Percentiles rank a stretch among this genome's conserved stretches.
These are phyloP conservation scores for Leersia perrieri DNA, from an alignment of 176 grass and related monocot genomes.

Conservation along the genomic window DNA sequence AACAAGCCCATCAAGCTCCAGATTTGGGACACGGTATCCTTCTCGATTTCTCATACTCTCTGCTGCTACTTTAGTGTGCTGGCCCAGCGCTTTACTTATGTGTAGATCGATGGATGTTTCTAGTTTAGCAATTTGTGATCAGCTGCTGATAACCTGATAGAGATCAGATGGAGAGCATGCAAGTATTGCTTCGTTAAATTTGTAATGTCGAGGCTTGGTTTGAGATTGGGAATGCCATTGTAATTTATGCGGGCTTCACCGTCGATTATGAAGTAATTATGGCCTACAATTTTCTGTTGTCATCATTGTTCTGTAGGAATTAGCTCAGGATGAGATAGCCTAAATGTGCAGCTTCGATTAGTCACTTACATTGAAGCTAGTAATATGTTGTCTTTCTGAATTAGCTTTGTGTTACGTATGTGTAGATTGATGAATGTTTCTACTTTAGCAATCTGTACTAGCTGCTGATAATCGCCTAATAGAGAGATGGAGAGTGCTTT, in stretches of 20 bases:
- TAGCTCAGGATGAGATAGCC: too few relatives aligned
- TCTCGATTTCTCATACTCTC: neutral
- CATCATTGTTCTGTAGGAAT: too few relatives aligned
- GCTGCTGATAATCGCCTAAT: neutral
- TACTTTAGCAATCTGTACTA: neutral
- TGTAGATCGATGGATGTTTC: neutral
- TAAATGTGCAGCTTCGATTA: too few relatives aligned
- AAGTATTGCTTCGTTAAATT: neutral
- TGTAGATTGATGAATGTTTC: neutral
- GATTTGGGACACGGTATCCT: constrained; percentile 76
- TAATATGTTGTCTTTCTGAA: too few relatives aligned
- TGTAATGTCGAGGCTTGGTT: neutral
- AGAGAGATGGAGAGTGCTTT: neutral
- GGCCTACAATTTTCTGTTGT: too few relatives aligned
- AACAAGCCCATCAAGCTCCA: constrained; percentile 83
- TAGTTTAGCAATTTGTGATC: neutral
- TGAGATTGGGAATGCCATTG: neutral
- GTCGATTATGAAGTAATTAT: neutral
- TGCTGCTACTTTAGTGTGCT: neutral
- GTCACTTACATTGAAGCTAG: too few relatives aligned
- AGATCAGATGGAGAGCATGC: neutral
- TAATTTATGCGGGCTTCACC: neutral
- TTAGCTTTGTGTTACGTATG: too few relatives aligned
- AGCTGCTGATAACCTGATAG: neutral
- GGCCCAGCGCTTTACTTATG: neutral